Evolutionary conservation across 345 rosid species (phyloP), one percentile per base, ranked within the genome.

Genomic region (Pistacia atlantica): DNA sequence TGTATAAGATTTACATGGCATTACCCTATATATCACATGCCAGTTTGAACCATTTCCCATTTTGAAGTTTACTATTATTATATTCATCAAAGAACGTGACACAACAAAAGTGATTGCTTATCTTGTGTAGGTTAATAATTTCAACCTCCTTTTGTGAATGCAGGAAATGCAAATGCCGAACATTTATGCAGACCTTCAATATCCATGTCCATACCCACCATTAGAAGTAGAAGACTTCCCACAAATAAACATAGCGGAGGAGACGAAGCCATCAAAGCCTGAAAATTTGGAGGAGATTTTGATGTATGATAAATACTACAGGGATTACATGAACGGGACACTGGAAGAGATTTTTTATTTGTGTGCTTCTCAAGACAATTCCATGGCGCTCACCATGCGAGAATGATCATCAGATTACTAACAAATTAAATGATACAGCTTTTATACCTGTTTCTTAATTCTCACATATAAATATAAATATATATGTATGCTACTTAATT

Each of bases 161-260:
- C 81, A 88, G 89, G 87, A 83, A 22, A 69, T 81, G 62, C 77
- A 86, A 67, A 74, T 84, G 72, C 69, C 75, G 38, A 60, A 54
- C 67, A 31, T 31, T 31, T 74, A 76, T 73, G 54, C 83, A 54
- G 42, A 69, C 72, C 20, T 84, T 69, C 76, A 83, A 11, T 79
- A 83, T 72, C 89, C 83, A 78, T 31, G 65, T 52, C 85, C 89
- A 28, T 83, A 81, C 65, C 88, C 91, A 11, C 83, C 89, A 16
- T 63, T 84, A 37, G 85, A 86, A 55, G 56, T 88, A 17, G 89
- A 88, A 71, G 91, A 86, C 77, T 88, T 88, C 73, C 89, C 91
- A 1, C 85, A 80, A 65, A 84, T 88, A 71, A 83, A 84, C 46
- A 79, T 80, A 31, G 48, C 82, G 11, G 84, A 72, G 72, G 66